phyloP scores from a whole-genome alignment of 2,329 filamentous ascomycete genomes.

The Chrysoporthe deuterocubensis region DNA sequence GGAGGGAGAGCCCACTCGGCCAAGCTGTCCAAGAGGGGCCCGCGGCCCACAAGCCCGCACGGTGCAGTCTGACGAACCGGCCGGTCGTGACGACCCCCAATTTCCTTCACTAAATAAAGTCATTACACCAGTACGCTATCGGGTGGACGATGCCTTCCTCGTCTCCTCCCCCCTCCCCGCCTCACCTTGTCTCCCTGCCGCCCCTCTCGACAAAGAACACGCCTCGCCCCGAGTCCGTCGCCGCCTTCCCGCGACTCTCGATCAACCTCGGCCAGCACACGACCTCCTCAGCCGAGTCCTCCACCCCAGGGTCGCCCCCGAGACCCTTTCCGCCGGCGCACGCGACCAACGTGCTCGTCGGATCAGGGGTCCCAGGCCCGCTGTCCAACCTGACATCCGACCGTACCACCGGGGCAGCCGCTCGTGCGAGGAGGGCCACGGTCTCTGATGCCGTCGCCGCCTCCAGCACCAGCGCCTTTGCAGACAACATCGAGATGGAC shows the following conservation, averaged over 20 bases:
- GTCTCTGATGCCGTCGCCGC: conserved; percentile 27
- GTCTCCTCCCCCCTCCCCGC: conserved; percentile 26
- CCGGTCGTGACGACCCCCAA: conserved; percentile 28
- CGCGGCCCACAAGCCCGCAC: conserved; percentile 4
- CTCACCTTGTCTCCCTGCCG: conserved; percentile 20
- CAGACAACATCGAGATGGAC: conserved; percentile 60
- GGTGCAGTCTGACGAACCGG: conserved; percentile 12
- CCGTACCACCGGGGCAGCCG: conserved; percentile 9
- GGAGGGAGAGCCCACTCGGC: neutral
- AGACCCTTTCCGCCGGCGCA: conserved; percentile 17
- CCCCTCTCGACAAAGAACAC: conserved; percentile 21
- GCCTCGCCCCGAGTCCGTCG: conserved; percentile 21
- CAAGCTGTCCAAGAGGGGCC: conserved; percentile 1
- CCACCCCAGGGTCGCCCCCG: conserved; percentile 18
- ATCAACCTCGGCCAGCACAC: conserved; percentile 10
- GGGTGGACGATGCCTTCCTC: conserved; percentile 28
- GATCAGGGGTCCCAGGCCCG: conserved; percentile 10
- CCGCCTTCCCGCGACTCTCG: conserved; percentile 22
- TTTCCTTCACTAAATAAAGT: conserved; percentile 26
- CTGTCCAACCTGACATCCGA: conserved; percentile 19
- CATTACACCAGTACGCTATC: conserved; percentile 17
- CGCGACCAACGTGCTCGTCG: conserved; percentile 20
- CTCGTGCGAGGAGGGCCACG: conserved; percentile 28
- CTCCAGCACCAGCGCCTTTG: conserved; percentile 23
- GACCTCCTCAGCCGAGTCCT: conserved; percentile 23